Evolutionary conservation across 306 rosid genomes (phyloP), one percentile per base, ranked within the genome.

Genomic region (Cucurbita moschata): DNA sequence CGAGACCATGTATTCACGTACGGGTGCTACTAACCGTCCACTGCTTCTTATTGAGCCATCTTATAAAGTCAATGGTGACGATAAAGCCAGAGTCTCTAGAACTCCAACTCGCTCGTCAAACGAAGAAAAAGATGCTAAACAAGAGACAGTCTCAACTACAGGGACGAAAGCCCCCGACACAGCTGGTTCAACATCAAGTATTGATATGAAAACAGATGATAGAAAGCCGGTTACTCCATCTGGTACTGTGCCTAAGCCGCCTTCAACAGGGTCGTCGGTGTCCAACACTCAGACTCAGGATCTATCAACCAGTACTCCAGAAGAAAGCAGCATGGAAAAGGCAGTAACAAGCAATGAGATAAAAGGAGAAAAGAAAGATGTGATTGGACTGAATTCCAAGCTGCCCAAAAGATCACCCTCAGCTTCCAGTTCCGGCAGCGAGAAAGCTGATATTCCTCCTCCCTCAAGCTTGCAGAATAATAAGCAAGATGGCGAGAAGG

Each of bases 31-130:
- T 64, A 86, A 82, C 79, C 92, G 87, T 54, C 92, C 90, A 5
- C 79, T 82, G 79, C 78, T 91, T 46, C 89, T 95, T 52, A 89
- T 91, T 23, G 97, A 95, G 77, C 90, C 97, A 59, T 81, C 88
- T 8, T 88, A 88, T 55, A 88, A 87, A 84, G 83, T 91, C 73
- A 91, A 85, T 50, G 83, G 97, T 14, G 95, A 90, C 26, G 98
- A 94, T 62, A 90, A 84, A 84, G 72, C 37, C 47, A 94, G 85
- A 81, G 74, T 90, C 62, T 81, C 95, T 56, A 76, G 82, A 52
- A 88, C 85, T 76, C 74, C 92, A 42, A 62, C 76, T 35, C 85
- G 50, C 23, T 70, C 81, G 42, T 74, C 80, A 46, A 87, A 77
- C 69, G 97, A 85, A 58, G 97, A 90, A 74, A 88, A 90, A 40